Evolutionary conservation across 805 yeast genomes (phyloP).

Genomic region (Pichia scutulata): DNA sequence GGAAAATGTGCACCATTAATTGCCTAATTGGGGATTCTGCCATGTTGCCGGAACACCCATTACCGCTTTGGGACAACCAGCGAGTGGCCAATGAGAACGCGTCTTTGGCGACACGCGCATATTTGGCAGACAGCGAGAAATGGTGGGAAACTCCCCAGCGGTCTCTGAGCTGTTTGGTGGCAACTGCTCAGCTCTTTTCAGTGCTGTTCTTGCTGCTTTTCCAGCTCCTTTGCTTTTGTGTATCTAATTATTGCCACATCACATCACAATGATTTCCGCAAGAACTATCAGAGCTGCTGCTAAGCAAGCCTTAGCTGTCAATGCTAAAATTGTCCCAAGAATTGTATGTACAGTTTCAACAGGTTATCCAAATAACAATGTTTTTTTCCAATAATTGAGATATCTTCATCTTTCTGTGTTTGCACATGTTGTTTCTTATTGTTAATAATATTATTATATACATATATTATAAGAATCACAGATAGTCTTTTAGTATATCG

Average conservation of each 20-base stretch:
- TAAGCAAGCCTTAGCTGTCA: slow-evolving; percentile 61
- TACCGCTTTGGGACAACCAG: neutral
- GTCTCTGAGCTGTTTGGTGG: neutral
- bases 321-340: slow-evolving; percentile 38
- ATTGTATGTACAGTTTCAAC: slow-evolving; percentile 31
- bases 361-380: neutral
- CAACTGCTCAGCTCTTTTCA: neutral
- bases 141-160: neutral
- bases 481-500: neutral
- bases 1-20: neutral
- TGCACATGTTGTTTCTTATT: neutral
- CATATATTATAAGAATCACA: neutral
- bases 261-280: slow-evolving; percentile 62
- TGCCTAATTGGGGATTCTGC: neutral
- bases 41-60: neutral
- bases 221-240: neutral
- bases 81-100: neutral
- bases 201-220: neutral
- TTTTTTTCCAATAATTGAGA: neutral
- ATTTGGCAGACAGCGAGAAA: neutral
- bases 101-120: neutral
- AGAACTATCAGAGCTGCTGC: slow-evolving; percentile 84
- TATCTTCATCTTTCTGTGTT: neutral
- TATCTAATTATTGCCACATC: slow-evolving; percentile 2
- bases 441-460: too few species aligned